Conservation (phyloP, 371 early-diverging fungal genomes). For the Actinomucor elegans region DNA sequence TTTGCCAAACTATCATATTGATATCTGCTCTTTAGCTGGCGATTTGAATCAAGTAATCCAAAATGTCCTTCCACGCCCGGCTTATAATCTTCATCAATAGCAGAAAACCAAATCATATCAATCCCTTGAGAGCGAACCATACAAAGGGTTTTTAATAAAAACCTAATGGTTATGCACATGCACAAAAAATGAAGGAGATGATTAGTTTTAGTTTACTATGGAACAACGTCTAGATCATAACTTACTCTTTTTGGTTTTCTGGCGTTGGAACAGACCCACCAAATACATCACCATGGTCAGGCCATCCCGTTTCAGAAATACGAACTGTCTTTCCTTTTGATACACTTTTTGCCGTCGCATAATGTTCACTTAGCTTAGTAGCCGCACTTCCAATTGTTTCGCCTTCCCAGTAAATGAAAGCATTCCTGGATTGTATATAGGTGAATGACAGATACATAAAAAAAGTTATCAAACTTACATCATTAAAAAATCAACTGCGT, state of each 20-base stretch:
- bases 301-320: constrained; percentile 69
- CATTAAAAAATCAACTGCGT: constrained; percentile 57
- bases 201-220: not conserved
- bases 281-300: constrained; percentile 48
- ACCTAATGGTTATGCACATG: too few relatives aligned
- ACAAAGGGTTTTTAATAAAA: constrained; percentile 41
- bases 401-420: constrained; percentile 68
- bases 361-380: constrained; percentile 44
- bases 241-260: constrained; percentile 46
- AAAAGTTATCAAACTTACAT: constrained; percentile 32
- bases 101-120: constrained; percentile 59
- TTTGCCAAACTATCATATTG: not conserved
- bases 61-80: constrained; percentile 56
- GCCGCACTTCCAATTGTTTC: constrained; percentile 43
- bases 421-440: constrained; percentile 48
- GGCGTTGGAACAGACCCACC: constrained; percentile 42
- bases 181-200: not conserved
- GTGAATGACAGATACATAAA: not conserved
- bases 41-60: constrained; percentile 41
- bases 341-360: constrained; percentile 29
- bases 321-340: constrained; percentile 52
- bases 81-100: constrained; percentile 61
- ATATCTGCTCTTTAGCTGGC: constrained; percentile 2
- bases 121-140: constrained; percentile 43
- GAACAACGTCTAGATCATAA: too few relatives aligned